A percentile compares a stretch with the other conserved stretches of the same genome.
Conservation (phyloP, 192 early-diverging fungal genomes). For the Coemansia sp. region DNA sequence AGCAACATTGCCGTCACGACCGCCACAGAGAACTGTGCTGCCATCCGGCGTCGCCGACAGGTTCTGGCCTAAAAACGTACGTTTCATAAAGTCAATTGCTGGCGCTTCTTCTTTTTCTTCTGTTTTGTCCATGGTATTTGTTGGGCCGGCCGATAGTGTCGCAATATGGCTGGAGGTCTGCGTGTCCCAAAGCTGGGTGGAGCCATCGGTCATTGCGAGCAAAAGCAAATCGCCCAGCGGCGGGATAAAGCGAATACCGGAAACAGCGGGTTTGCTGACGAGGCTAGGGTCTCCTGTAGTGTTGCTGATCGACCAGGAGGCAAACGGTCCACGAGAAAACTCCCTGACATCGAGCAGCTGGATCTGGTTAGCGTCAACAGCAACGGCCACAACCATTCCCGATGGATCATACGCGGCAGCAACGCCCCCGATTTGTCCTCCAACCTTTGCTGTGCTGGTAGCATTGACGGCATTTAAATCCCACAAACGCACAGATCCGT, state of each 20-base stretch:
- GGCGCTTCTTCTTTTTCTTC: neutral
- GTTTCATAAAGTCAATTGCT: conserved; percentile 16
- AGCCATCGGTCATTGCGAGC: conserved; percentile 24
- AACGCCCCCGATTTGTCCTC: conserved; percentile 10
- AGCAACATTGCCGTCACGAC: conserved; percentile 27
- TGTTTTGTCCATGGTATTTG: too few species aligned
- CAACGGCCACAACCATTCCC: conserved; percentile 75
- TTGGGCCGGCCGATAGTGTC: neutral
- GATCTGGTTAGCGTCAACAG: conserved; percentile 54
- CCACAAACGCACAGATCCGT: conserved; percentile 84
- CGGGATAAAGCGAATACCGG: conserved; percentile 25
- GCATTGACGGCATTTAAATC: conserved; percentile 63
- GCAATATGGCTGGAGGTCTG: neutral
- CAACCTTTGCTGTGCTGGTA: conserved; percentile 26
- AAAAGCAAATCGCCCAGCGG: conserved; percentile 39
- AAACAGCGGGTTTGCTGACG: neutral
- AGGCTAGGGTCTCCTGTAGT: neutral
- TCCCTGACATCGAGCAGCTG: conserved; percentile 75
- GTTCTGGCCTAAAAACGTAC: conserved; percentile 26
- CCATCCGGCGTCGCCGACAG: conserved; percentile 42
- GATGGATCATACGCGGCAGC: conserved; percentile 77
- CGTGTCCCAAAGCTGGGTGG: conserved; percentile 6
- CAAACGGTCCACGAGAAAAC: conserved; percentile 55
- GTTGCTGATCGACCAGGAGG: neutral
- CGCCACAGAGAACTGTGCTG: conserved; percentile 22